These are phyloP conservation scores for Vitellaria paradoxa DNA, from an alignment of 179 eudicot species.

Conservation along the genomic window DNA sequence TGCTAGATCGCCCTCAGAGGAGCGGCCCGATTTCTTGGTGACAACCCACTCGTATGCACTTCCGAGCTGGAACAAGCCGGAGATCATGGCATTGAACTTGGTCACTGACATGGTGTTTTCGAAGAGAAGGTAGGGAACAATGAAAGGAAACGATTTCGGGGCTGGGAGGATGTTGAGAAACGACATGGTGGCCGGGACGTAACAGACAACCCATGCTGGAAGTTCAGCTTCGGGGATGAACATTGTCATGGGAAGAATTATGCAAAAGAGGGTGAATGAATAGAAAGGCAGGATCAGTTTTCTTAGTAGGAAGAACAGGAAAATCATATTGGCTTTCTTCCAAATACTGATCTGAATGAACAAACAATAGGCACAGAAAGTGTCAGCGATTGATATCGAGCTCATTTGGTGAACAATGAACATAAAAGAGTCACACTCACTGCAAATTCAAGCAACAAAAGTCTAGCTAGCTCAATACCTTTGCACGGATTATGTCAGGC, in stretches of 20 bases:
- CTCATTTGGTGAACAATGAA: neutral
- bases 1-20: slow-evolving; percentile 86
- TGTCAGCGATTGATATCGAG: neutral
- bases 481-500: slow-evolving; percentile 43
- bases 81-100: slow-evolving; percentile 97
- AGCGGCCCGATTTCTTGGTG: slow-evolving; percentile 97
- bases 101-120: slow-evolving; percentile 99
- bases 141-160: slow-evolving; percentile 94
- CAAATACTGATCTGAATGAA: slow-evolving; percentile 75
- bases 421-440: neutral
- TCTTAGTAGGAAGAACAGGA: slow-evolving; percentile 91
- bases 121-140: slow-evolving; percentile 94
- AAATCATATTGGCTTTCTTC: slow-evolving; percentile 89
- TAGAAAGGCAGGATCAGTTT: slow-evolving; percentile 90
- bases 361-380: neutral
- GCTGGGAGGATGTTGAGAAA: slow-evolving; percentile 93
- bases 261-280: slow-evolving; percentile 94
- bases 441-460: neutral
- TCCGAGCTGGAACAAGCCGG: slow-evolving; percentile 95
- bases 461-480: slow-evolving; percentile 30
- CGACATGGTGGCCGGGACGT: slow-evolving; percentile 90
- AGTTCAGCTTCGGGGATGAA: slow-evolving; percentile 93
- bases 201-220: slow-evolving; percentile 94
- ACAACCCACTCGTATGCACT: slow-evolving; percentile 98
- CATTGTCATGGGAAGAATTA: slow-evolving; percentile 98